Percentiles rank a stretch among this genome's conserved stretches.
phyloP scores from a whole-genome alignment of 2,329 filamentous ascomycete species.

The Westerdykella ornata region DNA sequence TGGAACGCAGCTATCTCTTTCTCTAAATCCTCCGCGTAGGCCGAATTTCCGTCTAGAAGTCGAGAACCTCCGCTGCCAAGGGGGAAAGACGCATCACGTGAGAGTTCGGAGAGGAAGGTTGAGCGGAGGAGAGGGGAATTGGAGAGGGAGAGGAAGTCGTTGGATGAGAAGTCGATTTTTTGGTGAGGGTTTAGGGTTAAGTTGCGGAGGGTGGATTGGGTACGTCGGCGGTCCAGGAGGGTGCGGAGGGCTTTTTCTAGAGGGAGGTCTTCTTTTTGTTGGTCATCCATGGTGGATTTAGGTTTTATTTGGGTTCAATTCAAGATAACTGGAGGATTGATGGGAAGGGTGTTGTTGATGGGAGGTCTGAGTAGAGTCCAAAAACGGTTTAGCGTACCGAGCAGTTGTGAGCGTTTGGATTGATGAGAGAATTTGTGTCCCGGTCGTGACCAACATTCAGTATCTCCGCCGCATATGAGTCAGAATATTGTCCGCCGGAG shows the following conservation, averaged over 20 bases:
- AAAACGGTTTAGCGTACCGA: no score
- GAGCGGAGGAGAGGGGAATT: slow-evolving; percentile 43
- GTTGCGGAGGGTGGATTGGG: slow-evolving; percentile 28
- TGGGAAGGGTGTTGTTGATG: no score
- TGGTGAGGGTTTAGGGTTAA: slow-evolving; percentile 25
- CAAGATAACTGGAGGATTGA: no score
- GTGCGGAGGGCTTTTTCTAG: slow-evolving; percentile 21
- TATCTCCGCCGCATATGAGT: no score
- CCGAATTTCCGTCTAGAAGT: slow-evolving; percentile 59
- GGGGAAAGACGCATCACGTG: slow-evolving; percentile 27
- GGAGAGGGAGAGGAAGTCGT: slow-evolving; percentile 58
- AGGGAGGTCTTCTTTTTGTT: not conserved
- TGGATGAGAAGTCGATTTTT: slow-evolving; percentile 56
- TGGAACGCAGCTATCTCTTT: slow-evolving; percentile 55
- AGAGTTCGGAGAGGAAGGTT: slow-evolving; percentile 45
- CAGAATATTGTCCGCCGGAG: no score
- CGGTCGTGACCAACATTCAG: no score
- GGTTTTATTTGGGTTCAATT: no score
- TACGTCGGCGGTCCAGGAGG: slow-evolving; percentile 38
- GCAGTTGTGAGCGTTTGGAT: no score
- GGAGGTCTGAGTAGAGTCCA: no score
- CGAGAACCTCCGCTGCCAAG: slow-evolving; percentile 56
- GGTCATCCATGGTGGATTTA: not conserved
- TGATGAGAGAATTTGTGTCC: no score
- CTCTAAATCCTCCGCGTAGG: slow-evolving; percentile 55